These are phyloP conservation scores for Dalbergia cochinchinensis DNA, from an alignment of 306 rosid genomes.

Conservation along the genomic window DNA sequence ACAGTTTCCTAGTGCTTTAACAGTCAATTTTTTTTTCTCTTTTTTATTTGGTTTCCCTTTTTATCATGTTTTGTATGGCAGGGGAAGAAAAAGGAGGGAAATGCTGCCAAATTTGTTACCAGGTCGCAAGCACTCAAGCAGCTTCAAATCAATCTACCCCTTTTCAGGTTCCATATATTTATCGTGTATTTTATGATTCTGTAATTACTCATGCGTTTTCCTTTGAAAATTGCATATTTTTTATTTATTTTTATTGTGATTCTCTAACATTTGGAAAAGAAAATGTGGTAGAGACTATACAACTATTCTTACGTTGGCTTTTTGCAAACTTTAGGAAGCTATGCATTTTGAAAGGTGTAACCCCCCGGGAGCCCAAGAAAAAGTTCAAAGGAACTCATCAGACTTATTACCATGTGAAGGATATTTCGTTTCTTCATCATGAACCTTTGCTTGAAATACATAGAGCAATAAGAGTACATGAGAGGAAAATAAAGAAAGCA, in stretches of 20 bases:
- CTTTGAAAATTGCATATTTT: not conserved
- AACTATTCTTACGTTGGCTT: conserved; percentile 30
- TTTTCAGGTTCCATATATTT: conserved; percentile 70
- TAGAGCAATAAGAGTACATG: conserved; percentile 74
- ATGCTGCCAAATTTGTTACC: conserved; percentile 86
- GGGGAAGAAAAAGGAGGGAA: conserved; percentile 98
- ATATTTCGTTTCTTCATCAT: conserved; percentile 82
- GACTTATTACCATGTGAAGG: conserved; percentile 93
- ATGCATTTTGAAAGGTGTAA: conserved; percentile 90
- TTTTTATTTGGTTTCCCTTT: not conserved
- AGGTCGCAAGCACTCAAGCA: conserved; percentile 89
- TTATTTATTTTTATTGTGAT: not conserved
- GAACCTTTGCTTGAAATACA: conserved; percentile 84
- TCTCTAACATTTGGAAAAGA: not conserved
- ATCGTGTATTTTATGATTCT: not conserved
- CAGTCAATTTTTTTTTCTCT: not conserved
- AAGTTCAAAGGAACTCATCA: conserved; percentile 94
- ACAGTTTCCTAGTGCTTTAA: not conserved
- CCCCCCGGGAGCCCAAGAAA: conserved; percentile 95
- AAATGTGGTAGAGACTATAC: not conserved
- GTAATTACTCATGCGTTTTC: not conserved
- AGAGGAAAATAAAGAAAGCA: conserved; percentile 85
- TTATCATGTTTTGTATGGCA: conserved; percentile 35
- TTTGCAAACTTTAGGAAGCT: conserved; percentile 64
- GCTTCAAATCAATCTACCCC: conserved; percentile 81